Conservation (phyloP, 148 eudicot species). For the Vaccinium darrowii region DNA sequence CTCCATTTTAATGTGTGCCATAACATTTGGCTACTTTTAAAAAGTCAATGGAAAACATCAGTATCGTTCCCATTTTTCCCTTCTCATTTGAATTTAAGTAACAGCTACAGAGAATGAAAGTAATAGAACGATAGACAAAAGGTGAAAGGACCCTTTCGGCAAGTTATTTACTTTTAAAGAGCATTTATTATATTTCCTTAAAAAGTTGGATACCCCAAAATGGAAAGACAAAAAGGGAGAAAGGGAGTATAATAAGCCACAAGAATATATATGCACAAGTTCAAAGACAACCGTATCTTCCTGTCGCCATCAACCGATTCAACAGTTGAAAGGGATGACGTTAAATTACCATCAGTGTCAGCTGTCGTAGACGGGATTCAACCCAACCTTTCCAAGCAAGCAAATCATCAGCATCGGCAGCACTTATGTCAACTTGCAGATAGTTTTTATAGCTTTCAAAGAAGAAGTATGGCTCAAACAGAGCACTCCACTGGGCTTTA, state of each 20-base stretch:
- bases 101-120: too few species aligned
- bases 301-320: not conserved
- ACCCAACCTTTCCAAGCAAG: slow-evolving; percentile 97
- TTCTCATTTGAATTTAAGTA: too few species aligned
- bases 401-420: slow-evolving; percentile 63
- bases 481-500: slow-evolving; percentile 55
- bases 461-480: slow-evolving; percentile 76
- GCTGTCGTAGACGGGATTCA: slow-evolving; percentile 83
- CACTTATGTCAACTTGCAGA: slow-evolving; percentile 71
- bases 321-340: slow-evolving; percentile 13
- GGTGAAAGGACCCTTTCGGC: not conserved
- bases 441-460: slow-evolving; percentile 88
- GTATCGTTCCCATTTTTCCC: too few species aligned
- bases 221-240: not conserved
- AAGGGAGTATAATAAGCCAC: not conserved
- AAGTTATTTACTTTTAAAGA: not conserved
- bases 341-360: slow-evolving; percentile 71
- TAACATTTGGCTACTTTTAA: too few species aligned
- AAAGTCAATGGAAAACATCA: too few species aligned
- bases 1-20: too few species aligned
- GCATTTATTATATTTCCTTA: not conserved
- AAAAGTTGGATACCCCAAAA: not conserved
- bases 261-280: not conserved
- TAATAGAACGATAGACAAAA: not conserved
- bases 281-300: not conserved